Conservation (phyloP, 805 yeast genomes). For the Zygotorulaspora sp. region DNA sequence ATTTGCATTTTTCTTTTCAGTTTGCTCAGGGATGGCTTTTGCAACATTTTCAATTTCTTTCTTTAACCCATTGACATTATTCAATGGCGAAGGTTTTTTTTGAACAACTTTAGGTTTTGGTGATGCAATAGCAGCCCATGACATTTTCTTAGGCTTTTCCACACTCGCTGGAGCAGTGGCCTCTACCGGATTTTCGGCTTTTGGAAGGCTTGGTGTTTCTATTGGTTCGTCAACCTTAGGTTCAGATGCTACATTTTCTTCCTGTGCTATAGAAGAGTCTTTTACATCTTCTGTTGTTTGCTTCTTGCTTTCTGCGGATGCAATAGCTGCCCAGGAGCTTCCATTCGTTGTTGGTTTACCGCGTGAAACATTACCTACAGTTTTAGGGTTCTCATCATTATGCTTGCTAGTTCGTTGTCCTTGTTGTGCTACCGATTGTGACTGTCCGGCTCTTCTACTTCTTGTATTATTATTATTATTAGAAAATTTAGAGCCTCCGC, state of each 20-base stretch:
- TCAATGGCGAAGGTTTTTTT: slow-evolving; percentile 31
- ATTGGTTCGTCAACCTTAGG: slow-evolving; percentile 6
- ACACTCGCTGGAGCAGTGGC: slow-evolving; percentile 19
- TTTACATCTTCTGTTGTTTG: slow-evolving; percentile 6
- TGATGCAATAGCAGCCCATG: slow-evolving; percentile 70
- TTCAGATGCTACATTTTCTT: slow-evolving; percentile 5
- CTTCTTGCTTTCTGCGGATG: slow-evolving; percentile 24
- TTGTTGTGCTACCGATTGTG: slow-evolving; percentile 13
- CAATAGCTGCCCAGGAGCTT: slow-evolving; percentile 39
- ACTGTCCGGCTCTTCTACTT: slow-evolving; percentile 15
- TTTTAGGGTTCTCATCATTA: slow-evolving; percentile 24
- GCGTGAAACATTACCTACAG: slow-evolving; percentile 24
- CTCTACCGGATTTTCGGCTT: slow-evolving; percentile 20
- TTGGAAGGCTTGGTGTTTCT: slow-evolving; percentile 6
- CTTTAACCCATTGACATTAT: slow-evolving; percentile 33
- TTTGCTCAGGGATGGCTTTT: slow-evolving; percentile 18
- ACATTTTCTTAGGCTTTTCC: slow-evolving; percentile 36
- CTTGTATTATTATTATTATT: slow-evolving; percentile 9
- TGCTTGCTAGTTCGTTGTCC: slow-evolving; percentile 20
- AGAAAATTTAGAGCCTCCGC: slow-evolving; percentile 7
- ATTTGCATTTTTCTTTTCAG: slow-evolving; percentile 6
- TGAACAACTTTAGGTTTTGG: slow-evolving; percentile 43
- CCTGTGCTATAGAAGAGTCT: not conserved
- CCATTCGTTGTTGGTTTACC: slow-evolving; percentile 26
- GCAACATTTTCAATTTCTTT: slow-evolving; percentile 34